Conservation (phyloP, 2,329 filamentous ascomycete genomes). For the Fusarium transvaalense region DNA sequence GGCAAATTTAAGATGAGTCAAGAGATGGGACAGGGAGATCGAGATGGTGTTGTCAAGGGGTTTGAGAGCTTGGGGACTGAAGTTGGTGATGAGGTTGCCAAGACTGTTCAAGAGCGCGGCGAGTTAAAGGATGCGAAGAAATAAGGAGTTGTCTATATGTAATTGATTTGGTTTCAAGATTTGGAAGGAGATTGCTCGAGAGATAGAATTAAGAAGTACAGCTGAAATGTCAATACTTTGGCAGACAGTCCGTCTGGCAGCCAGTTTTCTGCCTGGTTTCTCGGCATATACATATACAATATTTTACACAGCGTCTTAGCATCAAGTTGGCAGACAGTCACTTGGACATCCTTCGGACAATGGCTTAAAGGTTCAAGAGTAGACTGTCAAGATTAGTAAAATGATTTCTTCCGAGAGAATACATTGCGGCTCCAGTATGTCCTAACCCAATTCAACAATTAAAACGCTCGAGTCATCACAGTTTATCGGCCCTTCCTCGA, state of each 20-base stretch:
- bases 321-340: no score
- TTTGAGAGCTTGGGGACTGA: conserved; percentile 57
- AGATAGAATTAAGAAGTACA: background rate
- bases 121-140: conserved; percentile 20
- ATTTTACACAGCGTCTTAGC: no score
- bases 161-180: no score
- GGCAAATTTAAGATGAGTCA: conserved; percentile 77
- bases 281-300: no score
- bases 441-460: no score
- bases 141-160: background rate
- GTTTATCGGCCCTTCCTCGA: conserved; percentile 9
- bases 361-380: no score
- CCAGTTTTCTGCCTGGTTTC: no score
- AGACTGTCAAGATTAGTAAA: no score
- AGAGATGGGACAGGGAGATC: conserved; percentile 65
- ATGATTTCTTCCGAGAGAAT: no score
- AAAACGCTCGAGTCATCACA: background rate
- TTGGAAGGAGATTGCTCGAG: no score
- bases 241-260: background rate
- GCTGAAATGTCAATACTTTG: rapidly evolving
- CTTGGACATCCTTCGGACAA: no score
- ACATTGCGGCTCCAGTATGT: no score
- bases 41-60: conserved; percentile 67
- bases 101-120: conserved; percentile 45
- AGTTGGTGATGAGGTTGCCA: conserved; percentile 46